phyloP scores from a whole-genome alignment of 2,329 filamentous ascomycete genomes.

The Neonectria sp. region DNA sequence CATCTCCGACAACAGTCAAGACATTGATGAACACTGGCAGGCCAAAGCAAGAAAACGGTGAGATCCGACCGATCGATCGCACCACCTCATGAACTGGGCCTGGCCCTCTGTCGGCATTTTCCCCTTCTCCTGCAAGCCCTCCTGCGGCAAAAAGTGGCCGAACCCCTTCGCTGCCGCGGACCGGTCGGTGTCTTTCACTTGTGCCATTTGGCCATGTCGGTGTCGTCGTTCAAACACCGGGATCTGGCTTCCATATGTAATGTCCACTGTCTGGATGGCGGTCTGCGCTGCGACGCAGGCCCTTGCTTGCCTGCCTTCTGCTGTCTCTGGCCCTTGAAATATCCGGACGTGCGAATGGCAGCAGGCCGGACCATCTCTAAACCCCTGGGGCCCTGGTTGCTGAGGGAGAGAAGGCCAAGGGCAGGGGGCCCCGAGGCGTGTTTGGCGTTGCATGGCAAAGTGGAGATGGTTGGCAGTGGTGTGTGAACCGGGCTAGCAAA shows the following conservation, averaged over 20 bases:
- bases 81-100: slow-evolving; percentile 11
- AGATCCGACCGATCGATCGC: slow-evolving; percentile 25
- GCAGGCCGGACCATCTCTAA: slow-evolving; percentile 31
- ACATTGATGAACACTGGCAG: slow-evolving; percentile 1
- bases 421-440: background rate
- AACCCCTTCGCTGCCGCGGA: slow-evolving; percentile 8
- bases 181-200: background rate
- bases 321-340: slow-evolving; percentile 17
- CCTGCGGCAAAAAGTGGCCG: background rate
- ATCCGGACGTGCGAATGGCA: slow-evolving; percentile 9
- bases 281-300: slow-evolving; percentile 17
- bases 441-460: slow-evolving; percentile 34
- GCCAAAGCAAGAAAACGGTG: slow-evolving; percentile 19
- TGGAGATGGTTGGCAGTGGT: slow-evolving; percentile 38
- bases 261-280: slow-evolving; percentile 16
- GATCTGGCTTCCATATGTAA: slow-evolving; percentile 8
- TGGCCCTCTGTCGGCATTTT: slow-evolving; percentile 2
- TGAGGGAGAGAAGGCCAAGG: background rate
- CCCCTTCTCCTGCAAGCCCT: slow-evolving; percentile 4
- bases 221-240: background rate
- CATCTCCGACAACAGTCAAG: slow-evolving; percentile 11
- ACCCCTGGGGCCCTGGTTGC: slow-evolving; percentile 15
- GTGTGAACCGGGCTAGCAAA: slow-evolving; percentile 39
- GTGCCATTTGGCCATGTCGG: background rate
- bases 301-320: background rate